These are phyloP conservation scores for Meripilus lineatus DNA, from an alignment of 1,284 basidiomycete species.

Conservation along the genomic window DNA sequence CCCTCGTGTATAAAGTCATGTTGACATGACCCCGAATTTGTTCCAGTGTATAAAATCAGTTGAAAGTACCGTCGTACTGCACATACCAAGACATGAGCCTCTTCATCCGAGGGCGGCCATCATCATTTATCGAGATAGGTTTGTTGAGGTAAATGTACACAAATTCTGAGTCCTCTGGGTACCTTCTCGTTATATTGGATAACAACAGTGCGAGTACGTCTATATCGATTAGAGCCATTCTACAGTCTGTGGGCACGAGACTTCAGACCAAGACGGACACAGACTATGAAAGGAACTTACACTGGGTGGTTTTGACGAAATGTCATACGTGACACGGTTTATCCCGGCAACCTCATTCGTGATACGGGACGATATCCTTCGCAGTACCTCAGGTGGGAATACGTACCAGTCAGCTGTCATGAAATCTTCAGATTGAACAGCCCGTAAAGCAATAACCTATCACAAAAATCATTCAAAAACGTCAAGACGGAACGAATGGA, in stretches of 20 bases:
- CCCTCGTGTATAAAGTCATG: no score
- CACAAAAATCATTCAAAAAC: background rate
- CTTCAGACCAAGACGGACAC: no score
- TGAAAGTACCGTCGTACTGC: no score
- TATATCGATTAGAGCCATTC: slow-evolving; percentile 21
- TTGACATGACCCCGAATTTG: no score
- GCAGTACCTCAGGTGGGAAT: slow-evolving; percentile 90
- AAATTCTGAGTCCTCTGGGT: no score
- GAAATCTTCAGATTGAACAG: slow-evolving; percentile 92
- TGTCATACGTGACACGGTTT: slow-evolving; percentile 94
- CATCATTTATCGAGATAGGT: no score
- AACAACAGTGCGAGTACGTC: no score
- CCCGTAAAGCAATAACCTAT: slow-evolving; percentile 84
- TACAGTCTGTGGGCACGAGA: slow-evolving; percentile 19
- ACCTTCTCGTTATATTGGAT: no score
- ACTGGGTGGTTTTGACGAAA: slow-evolving; percentile 96
- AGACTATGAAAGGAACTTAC: slow-evolving; percentile 36
- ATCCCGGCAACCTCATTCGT: slow-evolving; percentile 96
- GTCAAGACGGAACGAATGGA: background rate
- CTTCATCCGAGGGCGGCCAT: no score
- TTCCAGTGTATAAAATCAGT: no score
- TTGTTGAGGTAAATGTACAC: no score
- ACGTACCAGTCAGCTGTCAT: slow-evolving; percentile 99
- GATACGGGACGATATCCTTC: slow-evolving; percentile 92
- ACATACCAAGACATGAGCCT: no score